Base-by-base conservation (phyloP, 371 early-diverging fungal genomes). In the Circinella minor region DNA sequence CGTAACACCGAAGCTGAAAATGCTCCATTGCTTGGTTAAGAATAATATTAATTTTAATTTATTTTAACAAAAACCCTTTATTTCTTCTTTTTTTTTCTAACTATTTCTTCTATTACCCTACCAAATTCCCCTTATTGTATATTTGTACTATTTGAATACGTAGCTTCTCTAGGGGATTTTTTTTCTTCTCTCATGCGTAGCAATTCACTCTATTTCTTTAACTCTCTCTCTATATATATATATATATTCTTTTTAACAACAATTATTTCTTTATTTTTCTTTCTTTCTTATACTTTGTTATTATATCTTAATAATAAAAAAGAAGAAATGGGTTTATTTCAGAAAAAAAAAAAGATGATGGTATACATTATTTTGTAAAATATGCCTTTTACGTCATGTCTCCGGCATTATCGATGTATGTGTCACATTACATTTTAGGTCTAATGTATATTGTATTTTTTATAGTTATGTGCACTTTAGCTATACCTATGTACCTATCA, bases 21-120 rank as follows among this genome's bases (percentile, higher is more conserved):
- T 37, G 79, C 81, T 14, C 84, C 86, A 61, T 81, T 84, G 36
- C 67, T 86, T 65, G 79, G 84, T 51, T 84, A 79, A 82, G n/a
- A 51, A 51, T 14, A 51, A 8, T 17, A 51, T 4, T 2, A 43
- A 43, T 43, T 9, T 9, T 43, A 43, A 6, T 43, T 43, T 9
- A 9, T 9, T 43, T 43, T 9, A 43, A 9, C 39, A 43, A 27
- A 27, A 27, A 27, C 27, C 27, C 27, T 27, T 27, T 43, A 6
- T 57, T 27, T 36, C 57, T 57, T 57, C 36, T 36, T 57, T 57
- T 55, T 15, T 15, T 11, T 27, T 4, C 3, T 3, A 49, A n/a
- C 51, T 49, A 1, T 49, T 49, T 15, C 55, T 55, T 54, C 27
- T 27, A 10, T 8, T n/a, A 54, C 2, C 27, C 27, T 27, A 27